These are phyloP conservation scores for Magnolia officinalis DNA, from an alignment of 164 flowering plant species.

Conservation along the genomic window DNA sequence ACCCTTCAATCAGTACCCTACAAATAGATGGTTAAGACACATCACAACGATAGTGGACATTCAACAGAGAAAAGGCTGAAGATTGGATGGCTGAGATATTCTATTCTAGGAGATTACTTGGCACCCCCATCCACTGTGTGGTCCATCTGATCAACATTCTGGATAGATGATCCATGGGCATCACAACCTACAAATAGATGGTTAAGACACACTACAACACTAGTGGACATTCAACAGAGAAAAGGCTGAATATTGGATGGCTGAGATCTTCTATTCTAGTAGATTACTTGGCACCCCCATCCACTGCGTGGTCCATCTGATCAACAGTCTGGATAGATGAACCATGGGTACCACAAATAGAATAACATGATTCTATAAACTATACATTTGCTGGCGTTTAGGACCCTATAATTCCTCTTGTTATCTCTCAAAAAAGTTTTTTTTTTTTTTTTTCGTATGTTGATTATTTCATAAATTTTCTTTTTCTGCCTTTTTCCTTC, in stretches of 20 bases:
- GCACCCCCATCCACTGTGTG: background rate
- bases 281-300: background rate
- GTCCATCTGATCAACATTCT: background rate
- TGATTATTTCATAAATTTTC: background rate
- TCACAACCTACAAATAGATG: background rate
- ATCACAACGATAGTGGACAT: too few relatives aligned
- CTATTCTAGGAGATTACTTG: background rate
- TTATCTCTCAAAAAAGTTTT: too few relatives aligned
- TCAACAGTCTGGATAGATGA: background rate
- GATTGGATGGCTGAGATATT: background rate
- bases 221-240: background rate
- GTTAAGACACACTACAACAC: too few relatives aligned
- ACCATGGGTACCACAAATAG: background rate
- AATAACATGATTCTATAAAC: background rate
- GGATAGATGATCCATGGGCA: background rate
- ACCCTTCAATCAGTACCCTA: too few relatives aligned
- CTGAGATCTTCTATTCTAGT: background rate
- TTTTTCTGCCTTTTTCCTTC: background rate
- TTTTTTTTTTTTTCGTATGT: background rate
- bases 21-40: too few relatives aligned
- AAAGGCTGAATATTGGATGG: background rate
- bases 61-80: background rate
- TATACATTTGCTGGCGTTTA: background rate
- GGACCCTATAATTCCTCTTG: background rate
- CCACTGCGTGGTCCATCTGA: background rate